Percentiles rank a stretch among this genome's conserved stretches.
Evolutionary conservation across 75 land plant species (phyloP).

Genomic region (Isoetes taiwanensis): DNA sequence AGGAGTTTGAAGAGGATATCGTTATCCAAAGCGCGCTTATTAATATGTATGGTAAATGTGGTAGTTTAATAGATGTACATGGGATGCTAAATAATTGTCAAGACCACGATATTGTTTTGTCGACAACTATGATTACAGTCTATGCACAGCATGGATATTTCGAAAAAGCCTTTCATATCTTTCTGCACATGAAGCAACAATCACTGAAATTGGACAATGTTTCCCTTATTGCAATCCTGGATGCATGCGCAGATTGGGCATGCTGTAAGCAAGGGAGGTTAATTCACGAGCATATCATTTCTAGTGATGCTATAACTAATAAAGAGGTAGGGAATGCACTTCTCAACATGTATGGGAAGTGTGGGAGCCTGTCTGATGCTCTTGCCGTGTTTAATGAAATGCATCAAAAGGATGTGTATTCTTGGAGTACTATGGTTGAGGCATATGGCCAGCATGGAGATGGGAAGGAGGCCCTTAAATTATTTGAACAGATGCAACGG

Average conservation of each 20-base stretch:
- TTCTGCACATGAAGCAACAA: neutral
- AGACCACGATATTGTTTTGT: neutral
- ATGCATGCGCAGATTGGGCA: neutral
- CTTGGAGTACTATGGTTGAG: constrained; percentile 1
- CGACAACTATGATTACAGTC: neutral
- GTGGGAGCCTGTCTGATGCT: neutral
- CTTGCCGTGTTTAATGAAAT: neutral
- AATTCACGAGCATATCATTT: neutral
- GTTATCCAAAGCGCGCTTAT: neutral
- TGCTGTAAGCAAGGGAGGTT: neutral
- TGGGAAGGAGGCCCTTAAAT: neutral
- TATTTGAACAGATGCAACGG: neutral
- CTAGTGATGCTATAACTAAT: neutral
- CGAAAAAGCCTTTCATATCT: neutral
- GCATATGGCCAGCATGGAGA: neutral
- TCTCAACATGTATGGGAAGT: constrained; percentile 4
- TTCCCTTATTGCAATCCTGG: neutral
- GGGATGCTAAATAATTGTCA: neutral
- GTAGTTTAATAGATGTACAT: neutral
- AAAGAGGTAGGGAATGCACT: neutral
- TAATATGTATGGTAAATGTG: constrained; percentile 5
- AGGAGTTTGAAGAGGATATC: neutral
- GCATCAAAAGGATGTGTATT: neutral
- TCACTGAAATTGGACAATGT: neutral
- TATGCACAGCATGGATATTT: neutral